These are phyloP conservation scores for Gossypium gossypioides DNA, from an alignment of 441 rosid species.

Conservation along the genomic window DNA sequence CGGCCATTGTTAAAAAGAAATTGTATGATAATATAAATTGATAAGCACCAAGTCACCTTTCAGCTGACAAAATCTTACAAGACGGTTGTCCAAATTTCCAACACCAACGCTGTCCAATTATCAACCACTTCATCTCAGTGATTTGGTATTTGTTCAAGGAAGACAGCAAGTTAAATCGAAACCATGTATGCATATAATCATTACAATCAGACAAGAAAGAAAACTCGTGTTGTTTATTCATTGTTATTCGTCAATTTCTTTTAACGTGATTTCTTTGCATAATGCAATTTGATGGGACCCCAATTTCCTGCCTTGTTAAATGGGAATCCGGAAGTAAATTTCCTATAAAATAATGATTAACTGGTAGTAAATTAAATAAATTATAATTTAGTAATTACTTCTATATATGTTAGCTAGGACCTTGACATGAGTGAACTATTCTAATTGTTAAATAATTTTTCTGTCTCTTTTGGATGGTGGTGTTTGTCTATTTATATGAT, in stretches of 20 bases:
- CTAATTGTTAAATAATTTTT: too few relatives aligned
- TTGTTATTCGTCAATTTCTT: neutral
- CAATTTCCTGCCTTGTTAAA: neutral
- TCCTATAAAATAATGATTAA: constrained; percentile 6
- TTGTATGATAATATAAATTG: neutral
- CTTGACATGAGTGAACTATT: neutral
- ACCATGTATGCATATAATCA: constrained; percentile 10
- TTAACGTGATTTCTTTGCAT: neutral
- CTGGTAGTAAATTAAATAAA: neutral
- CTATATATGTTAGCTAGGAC: neutral
- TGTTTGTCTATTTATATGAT: too few relatives aligned
- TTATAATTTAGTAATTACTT: neutral
- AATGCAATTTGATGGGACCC: constrained; percentile 3
- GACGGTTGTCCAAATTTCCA: constrained; percentile 6
- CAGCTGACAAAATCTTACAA: constrained; percentile 6
- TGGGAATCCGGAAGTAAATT: neutral
- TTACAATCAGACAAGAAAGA: constrained; percentile 7
- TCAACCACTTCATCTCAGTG: constrained; percentile 10
- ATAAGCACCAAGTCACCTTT: constrained; percentile 21
- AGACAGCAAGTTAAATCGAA: constrained; percentile 16
- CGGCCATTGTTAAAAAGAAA: neutral
- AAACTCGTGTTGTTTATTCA: constrained; percentile 12
- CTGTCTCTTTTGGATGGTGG: too few relatives aligned
- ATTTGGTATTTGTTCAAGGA: constrained; percentile 6
- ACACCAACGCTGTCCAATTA: constrained; percentile 7